Base-by-base conservation (phyloP, 352 stramenopile genomes). In the Blastocystis sp. region DNA sequence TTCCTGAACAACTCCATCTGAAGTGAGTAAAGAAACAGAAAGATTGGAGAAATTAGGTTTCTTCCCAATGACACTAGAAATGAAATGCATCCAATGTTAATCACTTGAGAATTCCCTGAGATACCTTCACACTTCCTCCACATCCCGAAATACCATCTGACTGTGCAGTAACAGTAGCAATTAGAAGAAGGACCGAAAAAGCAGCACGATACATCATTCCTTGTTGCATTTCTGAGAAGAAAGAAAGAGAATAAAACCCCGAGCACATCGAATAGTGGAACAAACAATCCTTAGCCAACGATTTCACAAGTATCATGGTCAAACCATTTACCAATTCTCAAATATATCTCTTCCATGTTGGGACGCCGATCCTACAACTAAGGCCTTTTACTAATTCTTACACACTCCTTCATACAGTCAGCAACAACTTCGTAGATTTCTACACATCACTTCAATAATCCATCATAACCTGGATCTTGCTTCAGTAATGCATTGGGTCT, bases 51-150 rank as follows among this genome's bases (percentile, higher is more conserved):
- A 78, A 78, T 78, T 78, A 4, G 66, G 66, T 35, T 27, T 35
- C 27, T 27, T 29, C 1, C 66, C 66, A 29, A 78, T 21, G 14
- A 46, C 42, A 54, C 66, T 78, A 54, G 21, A 24, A 56, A 39
- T 56, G 11, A 57, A 32, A 32, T 7, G 12, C 56, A 9, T 6
- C 29, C 56, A 2, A 27, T 0, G 9, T 19, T 0, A 16, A 12
- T 9, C 42, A 78, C 66, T 78, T 78, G 11, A 78, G 0, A 12
- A 78, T 78, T 57, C 46, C 66, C 24, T 19, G 66, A 78, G 66
- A 78, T 54, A 58, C 66, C 5, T 27, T 16, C 56, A 78, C 27
- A 29, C 37, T 78, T 35, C 66, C 66, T 46, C 24, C 66, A 29
- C 66, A 78, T 11, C 66, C 66, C 5, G 66, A 78, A 78, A 78